phyloP scores from a whole-genome alignment of 768 basidiomycete species.

The Coprinellus micaceus region DNA sequence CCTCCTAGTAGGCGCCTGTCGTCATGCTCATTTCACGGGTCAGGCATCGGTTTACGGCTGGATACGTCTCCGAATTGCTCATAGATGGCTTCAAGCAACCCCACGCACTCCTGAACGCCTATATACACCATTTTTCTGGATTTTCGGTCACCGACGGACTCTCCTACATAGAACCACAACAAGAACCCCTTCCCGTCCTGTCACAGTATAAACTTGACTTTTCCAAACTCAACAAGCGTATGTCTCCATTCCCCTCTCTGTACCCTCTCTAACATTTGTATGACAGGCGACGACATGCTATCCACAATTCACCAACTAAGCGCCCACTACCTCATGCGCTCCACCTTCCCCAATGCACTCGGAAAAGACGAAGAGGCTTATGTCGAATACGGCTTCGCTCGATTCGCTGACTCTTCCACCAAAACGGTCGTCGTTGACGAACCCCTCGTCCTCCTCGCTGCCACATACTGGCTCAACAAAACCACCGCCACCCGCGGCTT shows the following conservation, averaged over 20 bases:
- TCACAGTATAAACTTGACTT: constrained; percentile 39
- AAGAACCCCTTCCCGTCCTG: constrained; percentile 25
- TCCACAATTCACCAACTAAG: constrained; percentile 35
- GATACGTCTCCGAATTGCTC: constrained; percentile 39
- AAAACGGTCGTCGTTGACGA: constrained; percentile 39
- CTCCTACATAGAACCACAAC: constrained; percentile 23
- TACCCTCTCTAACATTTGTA: neutral
- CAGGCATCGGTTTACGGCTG: constrained; percentile 46
- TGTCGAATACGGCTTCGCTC: constrained; percentile 44
- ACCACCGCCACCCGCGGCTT: constrained; percentile 23
- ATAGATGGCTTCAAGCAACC: constrained; percentile 35
- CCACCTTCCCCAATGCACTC: constrained; percentile 31
- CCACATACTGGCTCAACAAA: constrained; percentile 37
- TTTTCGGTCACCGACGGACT: constrained; percentile 37
- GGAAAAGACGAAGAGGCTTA: constrained; percentile 37
- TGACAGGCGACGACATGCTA: constrained; percentile 26
- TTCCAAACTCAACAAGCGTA: constrained; percentile 40
- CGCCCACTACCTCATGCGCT: constrained; percentile 40
- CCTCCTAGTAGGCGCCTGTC: no score
- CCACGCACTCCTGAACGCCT: constrained; percentile 38
- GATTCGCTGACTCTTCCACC: constrained; percentile 37
- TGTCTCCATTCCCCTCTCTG: constrained; percentile 14
- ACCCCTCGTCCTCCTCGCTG: constrained; percentile 42
- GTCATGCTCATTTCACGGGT: no score
- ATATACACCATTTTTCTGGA: constrained; percentile 37